Evolutionary conservation across 257 asterid genomes (phyloP).

Genomic region (Euphrasia confusa): DNA sequence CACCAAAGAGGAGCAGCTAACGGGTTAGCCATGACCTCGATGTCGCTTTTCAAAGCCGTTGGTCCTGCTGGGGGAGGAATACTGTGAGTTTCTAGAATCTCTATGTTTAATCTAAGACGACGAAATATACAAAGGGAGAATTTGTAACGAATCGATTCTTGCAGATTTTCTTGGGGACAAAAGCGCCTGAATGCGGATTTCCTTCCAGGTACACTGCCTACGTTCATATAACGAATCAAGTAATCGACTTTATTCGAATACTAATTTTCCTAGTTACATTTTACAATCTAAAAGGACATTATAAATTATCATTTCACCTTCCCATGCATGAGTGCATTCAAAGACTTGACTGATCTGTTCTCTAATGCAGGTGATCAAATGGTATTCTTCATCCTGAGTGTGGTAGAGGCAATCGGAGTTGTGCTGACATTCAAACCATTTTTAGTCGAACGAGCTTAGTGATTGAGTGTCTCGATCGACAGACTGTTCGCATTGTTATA

Average conservation of each 20-base stretch:
- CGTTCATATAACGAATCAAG: no score
- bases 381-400: conserved; percentile 51
- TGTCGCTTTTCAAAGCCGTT: conserved; percentile 66
- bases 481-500: not conserved
- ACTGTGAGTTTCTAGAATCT: conserved; percentile 42
- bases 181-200: conserved; percentile 50
- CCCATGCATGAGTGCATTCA: not conserved
- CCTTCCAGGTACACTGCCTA: conserved; percentile 50
- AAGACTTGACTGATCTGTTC: not conserved
- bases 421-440: conserved; percentile 58
- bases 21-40: conserved; percentile 66
- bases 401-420: conserved; percentile 32
- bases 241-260: not conserved
- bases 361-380: conserved; percentile 40
- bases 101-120: not conserved
- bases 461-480: not conserved
- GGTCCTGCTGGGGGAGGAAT: conserved; percentile 84
- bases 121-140: no score
- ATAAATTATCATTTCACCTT: not conserved
- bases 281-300: not conserved
- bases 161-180: conserved; percentile 78
- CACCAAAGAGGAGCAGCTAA: conserved; percentile 91
- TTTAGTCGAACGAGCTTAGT: conserved; percentile 31
- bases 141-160: conserved; percentile 11
- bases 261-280: not conserved